These are phyloP conservation scores for Chaetomiaceae sp. DNA, from an alignment of 2,329 filamentous ascomycete species.

Conservation along the genomic window DNA sequence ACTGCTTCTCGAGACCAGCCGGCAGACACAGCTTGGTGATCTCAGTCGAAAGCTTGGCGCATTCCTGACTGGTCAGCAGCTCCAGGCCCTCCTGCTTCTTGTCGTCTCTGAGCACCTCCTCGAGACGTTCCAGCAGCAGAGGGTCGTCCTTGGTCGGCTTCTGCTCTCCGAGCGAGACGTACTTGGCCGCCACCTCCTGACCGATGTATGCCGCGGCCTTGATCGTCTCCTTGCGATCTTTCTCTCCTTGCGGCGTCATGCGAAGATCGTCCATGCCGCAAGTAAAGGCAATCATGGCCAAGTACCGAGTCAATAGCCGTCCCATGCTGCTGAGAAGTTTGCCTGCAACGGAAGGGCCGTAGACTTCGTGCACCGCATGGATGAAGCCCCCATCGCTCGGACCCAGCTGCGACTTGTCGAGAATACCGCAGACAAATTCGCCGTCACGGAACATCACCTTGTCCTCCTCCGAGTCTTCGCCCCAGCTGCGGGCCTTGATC, in stretches of 20 bases:
- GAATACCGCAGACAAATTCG: constrained; percentile 81
- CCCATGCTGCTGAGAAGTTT: constrained; percentile 86
- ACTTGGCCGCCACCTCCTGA: constrained; percentile 74
- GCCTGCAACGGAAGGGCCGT: constrained; percentile 81
- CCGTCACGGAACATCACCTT: constrained; percentile 79
- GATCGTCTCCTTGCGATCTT: constrained; percentile 62
- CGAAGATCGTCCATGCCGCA: constrained; percentile 96
- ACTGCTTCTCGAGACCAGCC: constrained; percentile 77
- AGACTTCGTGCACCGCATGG: constrained; percentile 88
- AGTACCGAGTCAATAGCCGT: constrained; percentile 78
- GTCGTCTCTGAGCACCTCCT: constrained; percentile 87
- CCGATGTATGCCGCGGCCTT: constrained; percentile 64
- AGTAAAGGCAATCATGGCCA: constrained; percentile 92
- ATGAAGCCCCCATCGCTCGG: constrained; percentile 81
- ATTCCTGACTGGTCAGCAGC: constrained; percentile 71
- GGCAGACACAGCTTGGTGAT: constrained; percentile 80
- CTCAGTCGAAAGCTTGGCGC: constrained; percentile 65
- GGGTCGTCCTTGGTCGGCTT: constrained; percentile 59
- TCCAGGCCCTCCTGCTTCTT: constrained; percentile 89
- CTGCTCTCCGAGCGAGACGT: constrained; percentile 73
- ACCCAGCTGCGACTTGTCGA: constrained; percentile 94
- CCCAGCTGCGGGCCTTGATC: constrained; percentile 77
- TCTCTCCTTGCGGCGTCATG: constrained; percentile 75
- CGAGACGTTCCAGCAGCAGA: constrained; percentile 71
- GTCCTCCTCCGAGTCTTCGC: constrained; percentile 61